A percentile compares a stretch with the other conserved stretches of the same genome.
Conservation (phyloP, 371 early-diverging fungal genomes). For the Rhizomucor miehei region DNA sequence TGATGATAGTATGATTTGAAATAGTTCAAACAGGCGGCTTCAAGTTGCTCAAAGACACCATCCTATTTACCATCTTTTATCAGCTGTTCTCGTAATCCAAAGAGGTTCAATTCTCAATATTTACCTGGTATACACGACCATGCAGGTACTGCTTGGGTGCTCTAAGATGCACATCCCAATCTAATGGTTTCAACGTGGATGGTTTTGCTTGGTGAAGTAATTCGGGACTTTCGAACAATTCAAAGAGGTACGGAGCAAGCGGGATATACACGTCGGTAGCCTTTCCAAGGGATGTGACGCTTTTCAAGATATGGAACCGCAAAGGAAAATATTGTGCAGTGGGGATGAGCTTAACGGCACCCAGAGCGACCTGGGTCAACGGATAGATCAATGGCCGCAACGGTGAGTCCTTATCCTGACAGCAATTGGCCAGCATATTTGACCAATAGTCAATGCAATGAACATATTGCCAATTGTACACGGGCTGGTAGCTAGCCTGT, state of each 20-base stretch:
- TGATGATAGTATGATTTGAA: slow-evolving; percentile 66
- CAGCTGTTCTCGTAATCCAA: not conserved
- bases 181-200: slow-evolving; percentile 76
- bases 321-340: slow-evolving; percentile 88
- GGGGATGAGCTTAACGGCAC: slow-evolving; percentile 81
- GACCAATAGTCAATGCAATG: slow-evolving; percentile 89
- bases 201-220: slow-evolving; percentile 62
- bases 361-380: slow-evolving; percentile 84
- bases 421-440: slow-evolving; percentile 74
- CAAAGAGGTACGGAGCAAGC: slow-evolving; percentile 76
- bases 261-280: slow-evolving; percentile 83
- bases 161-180: slow-evolving; percentile 72
- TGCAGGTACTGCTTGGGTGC: slow-evolving; percentile 78
- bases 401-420: slow-evolving; percentile 57
- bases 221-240: slow-evolving; percentile 63
- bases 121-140: slow-evolving; percentile 73
- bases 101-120: no score
- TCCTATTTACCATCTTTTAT: slow-evolving; percentile 36
- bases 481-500: slow-evolving; percentile 74
- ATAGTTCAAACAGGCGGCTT: slow-evolving; percentile 67
- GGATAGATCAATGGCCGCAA: slow-evolving; percentile 87
- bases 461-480: slow-evolving; percentile 95
- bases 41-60: slow-evolving; percentile 73
- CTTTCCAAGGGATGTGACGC: slow-evolving; percentile 65
- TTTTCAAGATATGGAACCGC: slow-evolving; percentile 79